Evolutionary conservation across 2,329 filamentous ascomycete species (phyloP), one percentile per base, ranked within the genome.

Genomic region (Aspergillus sp.): DNA sequence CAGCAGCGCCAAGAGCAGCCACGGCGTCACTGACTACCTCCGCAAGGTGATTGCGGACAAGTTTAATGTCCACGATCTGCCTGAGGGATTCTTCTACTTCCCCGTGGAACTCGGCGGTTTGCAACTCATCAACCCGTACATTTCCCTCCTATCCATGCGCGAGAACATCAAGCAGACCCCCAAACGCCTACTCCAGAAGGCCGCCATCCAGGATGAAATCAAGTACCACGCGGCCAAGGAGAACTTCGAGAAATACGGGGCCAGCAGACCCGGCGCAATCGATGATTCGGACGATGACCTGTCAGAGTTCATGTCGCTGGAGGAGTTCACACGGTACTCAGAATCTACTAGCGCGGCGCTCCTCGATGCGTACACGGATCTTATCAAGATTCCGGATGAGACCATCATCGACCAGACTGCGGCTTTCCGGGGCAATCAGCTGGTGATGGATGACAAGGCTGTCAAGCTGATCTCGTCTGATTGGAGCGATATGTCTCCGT

Each of bases 11-110:
- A 44, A 45, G 10, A 33, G 43, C 6, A 43, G 38, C 4, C 42
- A 37, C 3, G 76, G 73, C 28, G 75, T 82, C 2, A 74, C 74
- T 0, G 71, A 75, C n/a, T 74, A 81, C 49, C 69, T 85, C 2
- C 77, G 79, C 40, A 62, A 66, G 10, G 66, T 70, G 6, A 76
- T 85, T 8, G 53, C 65, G 5, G 56, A 72, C 7, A 74, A 77
- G 0, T 85, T 85, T 48, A 63, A 65, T 2, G 65, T 75, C 9
- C 50, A 60, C 1, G 57, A 72, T 45, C 60, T 78, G 5, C 74
- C 74, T 0, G 75, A 76, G 27, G 74, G 72, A 4, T 75, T 76
- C 46, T 70, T 78, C 52, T 77, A 72, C 53, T 76, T 76, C 49
- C 75, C 75, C 0, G 62, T 74, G 31, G 71, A 75, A 44, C 64